These are phyloP conservation scores for Hirschioporus abietinus DNA, from an alignment of 768 basidiomycete species.

Conservation along the genomic window DNA sequence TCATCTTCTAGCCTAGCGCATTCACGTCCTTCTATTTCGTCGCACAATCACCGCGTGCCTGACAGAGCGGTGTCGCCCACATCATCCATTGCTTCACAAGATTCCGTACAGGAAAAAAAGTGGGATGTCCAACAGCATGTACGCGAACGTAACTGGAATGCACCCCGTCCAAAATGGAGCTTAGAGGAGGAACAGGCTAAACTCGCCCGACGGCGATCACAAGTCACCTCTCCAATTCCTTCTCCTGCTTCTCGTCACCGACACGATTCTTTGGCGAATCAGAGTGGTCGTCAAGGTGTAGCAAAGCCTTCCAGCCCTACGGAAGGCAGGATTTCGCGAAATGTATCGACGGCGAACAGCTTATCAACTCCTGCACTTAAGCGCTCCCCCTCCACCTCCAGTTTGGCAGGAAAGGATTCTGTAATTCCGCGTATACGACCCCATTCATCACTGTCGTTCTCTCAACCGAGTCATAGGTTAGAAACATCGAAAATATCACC, in stretches of 20 bases:
- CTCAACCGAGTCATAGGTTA: neutral
- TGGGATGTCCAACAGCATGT: conserved; percentile 36
- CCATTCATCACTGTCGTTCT: neutral
- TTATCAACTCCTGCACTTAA: neutral
- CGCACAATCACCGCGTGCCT: neutral
- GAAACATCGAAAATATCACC: neutral
- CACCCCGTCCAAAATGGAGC: conserved; percentile 54
- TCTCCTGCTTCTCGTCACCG: conserved; percentile 7
- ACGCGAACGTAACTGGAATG: conserved; percentile 68
- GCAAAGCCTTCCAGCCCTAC: neutral
- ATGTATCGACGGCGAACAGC: neutral
- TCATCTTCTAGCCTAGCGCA: neutral
- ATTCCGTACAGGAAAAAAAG: conserved; percentile 18
- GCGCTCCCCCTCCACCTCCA: neutral
- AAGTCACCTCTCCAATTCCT: conserved; percentile 1
- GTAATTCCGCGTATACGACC: neutral
- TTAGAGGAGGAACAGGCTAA: neutral
- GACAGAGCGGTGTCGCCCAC: conserved; percentile 4
- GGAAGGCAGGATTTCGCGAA: neutral
- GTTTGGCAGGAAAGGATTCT: neutral
- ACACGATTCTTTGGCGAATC: neutral
- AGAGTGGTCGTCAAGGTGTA: neutral
- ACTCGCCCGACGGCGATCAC: conserved; percentile 11
- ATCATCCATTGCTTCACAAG: conserved; percentile 6
- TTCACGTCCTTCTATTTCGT: neutral